Evolutionary conservation across 805 yeast genomes (phyloP).

Genomic region (Komagataella populi): DNA sequence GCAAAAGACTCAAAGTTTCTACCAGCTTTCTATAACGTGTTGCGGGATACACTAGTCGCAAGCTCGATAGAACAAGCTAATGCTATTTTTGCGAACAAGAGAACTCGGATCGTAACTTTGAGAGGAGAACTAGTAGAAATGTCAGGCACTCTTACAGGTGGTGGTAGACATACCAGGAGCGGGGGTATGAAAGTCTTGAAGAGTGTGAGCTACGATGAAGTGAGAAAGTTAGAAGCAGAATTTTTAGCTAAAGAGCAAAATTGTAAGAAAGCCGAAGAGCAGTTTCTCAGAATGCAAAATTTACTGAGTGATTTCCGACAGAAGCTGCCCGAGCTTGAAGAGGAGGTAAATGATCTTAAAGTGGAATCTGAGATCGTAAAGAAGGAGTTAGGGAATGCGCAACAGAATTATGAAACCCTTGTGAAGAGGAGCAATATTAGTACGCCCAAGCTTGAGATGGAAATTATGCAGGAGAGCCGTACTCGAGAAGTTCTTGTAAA

Average conservation of each 20-base stretch:
- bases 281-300: conserved; percentile 43
- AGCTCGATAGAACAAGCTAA: conserved; percentile 68
- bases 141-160: conserved; percentile 95
- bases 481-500: background rate
- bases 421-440: background rate
- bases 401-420: background rate
- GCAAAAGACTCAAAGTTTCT: conserved; percentile 56
- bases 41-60: conserved; percentile 84
- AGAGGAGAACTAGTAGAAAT: conserved; percentile 88
- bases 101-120: conserved; percentile 84
- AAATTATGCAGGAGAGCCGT: background rate
- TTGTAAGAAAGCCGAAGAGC: conserved; percentile 32
- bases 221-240: conserved; percentile 37
- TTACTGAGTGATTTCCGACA: conserved; percentile 46
- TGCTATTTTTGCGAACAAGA: conserved; percentile 55
- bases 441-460: background rate
- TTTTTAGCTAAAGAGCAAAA: conserved; percentile 38
- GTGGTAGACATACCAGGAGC: conserved; percentile 56
- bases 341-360: conserved; percentile 45
- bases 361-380: conserved; percentile 6
- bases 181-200: conserved; percentile 56
- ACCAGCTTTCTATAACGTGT: conserved; percentile 81
- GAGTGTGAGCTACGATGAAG: conserved; percentile 37
- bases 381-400: background rate
- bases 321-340: conserved; percentile 57